These are phyloP conservation scores for Debaryomyces fabryi DNA, from an alignment of 1,139 yeast genomes.

Conservation along the genomic window DNA sequence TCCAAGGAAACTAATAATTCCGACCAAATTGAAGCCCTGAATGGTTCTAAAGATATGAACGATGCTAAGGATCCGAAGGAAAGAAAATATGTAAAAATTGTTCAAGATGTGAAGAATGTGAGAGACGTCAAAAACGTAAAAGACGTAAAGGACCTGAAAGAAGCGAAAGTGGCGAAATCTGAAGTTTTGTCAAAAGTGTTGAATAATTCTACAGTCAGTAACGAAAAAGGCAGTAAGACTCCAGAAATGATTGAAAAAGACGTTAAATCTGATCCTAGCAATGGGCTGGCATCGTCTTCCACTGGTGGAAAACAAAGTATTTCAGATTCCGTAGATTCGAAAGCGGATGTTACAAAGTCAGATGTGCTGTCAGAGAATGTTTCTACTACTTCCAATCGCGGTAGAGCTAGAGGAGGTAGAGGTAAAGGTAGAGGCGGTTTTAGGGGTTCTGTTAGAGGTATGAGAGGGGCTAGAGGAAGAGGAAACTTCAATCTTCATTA, in stretches of 20 bases:
- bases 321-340: neutral
- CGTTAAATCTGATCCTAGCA: neutral
- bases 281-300: neutral
- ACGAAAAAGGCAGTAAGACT: neutral
- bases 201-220: neutral
- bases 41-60: neutral
- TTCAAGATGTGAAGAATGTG: neutral
- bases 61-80: neutral
- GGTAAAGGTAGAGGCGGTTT: slow-evolving; percentile 24
- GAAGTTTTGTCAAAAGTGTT: neutral
- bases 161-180: neutral
- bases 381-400: neutral
- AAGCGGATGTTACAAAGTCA: neutral
- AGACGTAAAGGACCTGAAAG: neutral
- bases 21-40: neutral
- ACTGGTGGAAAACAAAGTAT: neutral
- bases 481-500: slow-evolving; percentile 29
- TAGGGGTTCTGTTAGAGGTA: slow-evolving; percentile 14
- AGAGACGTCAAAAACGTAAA: neutral
- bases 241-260: neutral
- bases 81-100: neutral
- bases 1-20: neutral
- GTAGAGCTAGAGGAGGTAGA: slow-evolving; percentile 15
- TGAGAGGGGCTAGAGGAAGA: slow-evolving; percentile 8
- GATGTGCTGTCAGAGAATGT: neutral